Percentiles rank a stretch among this genome's conserved stretches.
Evolutionary conservation across 2,329 filamentous ascomycete genomes (phyloP).

Genomic region (Aspergillus intermedius): DNA sequence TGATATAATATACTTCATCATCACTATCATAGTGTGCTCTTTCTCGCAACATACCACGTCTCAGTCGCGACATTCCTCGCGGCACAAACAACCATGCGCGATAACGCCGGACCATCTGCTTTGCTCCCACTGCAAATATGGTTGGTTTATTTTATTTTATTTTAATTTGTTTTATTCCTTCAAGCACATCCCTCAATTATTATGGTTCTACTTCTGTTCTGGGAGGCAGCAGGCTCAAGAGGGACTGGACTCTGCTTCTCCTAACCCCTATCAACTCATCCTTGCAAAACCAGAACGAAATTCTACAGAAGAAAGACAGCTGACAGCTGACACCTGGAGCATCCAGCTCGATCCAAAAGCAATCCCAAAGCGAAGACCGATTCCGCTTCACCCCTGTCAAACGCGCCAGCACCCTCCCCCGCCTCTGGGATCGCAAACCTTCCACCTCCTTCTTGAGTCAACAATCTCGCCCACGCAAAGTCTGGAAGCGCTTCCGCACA

Average conservation of each 20-base stretch:
- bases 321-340: neutral
- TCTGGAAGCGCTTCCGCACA: slow-evolving; percentile 41
- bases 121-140: slow-evolving; percentile 1
- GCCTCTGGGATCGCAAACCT: slow-evolving; percentile 41
- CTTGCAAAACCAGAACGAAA: neutral
- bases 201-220: neutral
- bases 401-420: slow-evolving; percentile 24
- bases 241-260: neutral
- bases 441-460: slow-evolving; percentile 35
- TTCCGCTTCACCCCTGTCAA: slow-evolving; percentile 40
- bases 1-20: neutral
- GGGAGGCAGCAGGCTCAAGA: neutral
- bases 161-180: neutral
- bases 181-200: neutral
- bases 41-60: neutral
- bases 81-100: slow-evolving; percentile 5
- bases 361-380: slow-evolving; percentile 14
- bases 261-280: neutral
- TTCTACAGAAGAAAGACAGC: neutral
- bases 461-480: slow-evolving; percentile 34
- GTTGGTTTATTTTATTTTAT: slow-evolving; percentile 3
- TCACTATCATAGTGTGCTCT: neutral
- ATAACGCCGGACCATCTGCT: slow-evolving; percentile 1
- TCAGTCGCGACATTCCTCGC: slow-evolving; percentile 6
- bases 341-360: neutral